These are phyloP conservation scores for Blastomyces emzantsi DNA, from an alignment of 2,329 filamentous ascomycete genomes.

Conservation along the genomic window DNA sequence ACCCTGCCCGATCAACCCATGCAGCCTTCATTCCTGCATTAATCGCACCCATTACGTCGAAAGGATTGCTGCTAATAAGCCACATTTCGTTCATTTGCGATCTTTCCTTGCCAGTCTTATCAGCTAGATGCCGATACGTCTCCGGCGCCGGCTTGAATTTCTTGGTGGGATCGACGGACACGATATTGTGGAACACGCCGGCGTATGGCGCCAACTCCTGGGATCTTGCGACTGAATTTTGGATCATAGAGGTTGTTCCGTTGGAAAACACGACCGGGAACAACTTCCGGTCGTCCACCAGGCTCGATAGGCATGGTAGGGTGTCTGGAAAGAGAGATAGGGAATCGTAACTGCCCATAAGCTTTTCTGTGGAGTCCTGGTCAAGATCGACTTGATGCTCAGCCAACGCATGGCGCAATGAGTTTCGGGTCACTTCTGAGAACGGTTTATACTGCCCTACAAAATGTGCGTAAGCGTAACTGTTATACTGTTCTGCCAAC, in stretches of 20 bases:
- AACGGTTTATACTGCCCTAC: conserved; percentile 56
- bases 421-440: conserved; percentile 51
- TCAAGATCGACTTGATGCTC: conserved; percentile 45
- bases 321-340: conserved; percentile 60
- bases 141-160: conserved; percentile 58
- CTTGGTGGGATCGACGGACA: conserved; percentile 53
- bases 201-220: conserved; percentile 45
- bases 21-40: conserved; percentile 53
- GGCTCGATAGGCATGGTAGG: conserved; percentile 40
- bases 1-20: conserved; percentile 57
- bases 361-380: conserved; percentile 35
- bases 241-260: conserved; percentile 55
- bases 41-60: conserved; percentile 59
- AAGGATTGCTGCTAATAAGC: conserved; percentile 64
- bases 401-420: conserved; percentile 55
- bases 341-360: conserved; percentile 58
- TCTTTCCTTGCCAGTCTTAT: conserved; percentile 40
- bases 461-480: neutral
- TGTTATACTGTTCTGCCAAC: neutral
- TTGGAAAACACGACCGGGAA: conserved; percentile 61
- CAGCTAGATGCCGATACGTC: conserved; percentile 52
- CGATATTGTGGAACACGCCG: conserved; percentile 44
- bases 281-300: conserved; percentile 38
- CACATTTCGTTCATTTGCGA: conserved; percentile 47
- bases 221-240: conserved; percentile 50